Percentiles rank a stretch among this genome's conserved stretches.
Evolutionary conservation across 2,329 filamentous ascomycete species (phyloP).

Genomic region (Aureobasidium musti): DNA sequence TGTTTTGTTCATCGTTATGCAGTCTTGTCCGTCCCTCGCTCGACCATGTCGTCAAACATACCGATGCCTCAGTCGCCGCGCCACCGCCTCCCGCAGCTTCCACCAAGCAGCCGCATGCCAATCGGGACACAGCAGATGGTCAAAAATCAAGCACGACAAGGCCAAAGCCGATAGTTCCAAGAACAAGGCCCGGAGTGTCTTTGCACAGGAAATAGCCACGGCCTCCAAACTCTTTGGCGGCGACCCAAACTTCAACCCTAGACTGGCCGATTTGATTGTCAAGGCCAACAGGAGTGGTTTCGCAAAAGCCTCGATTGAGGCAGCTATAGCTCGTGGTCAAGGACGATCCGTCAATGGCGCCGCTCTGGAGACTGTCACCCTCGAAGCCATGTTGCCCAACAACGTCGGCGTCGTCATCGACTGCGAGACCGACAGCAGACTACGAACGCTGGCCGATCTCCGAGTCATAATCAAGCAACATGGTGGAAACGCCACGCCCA

Average conservation of each 20-base stretch:
- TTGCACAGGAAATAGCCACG: constrained; percentile 72
- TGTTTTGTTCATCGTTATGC: constrained; percentile 7
- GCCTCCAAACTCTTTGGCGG: constrained; percentile 78
- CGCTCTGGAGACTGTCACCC: constrained; percentile 71
- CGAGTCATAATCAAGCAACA: constrained; percentile 68
- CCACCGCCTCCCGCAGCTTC: constrained; percentile 26
- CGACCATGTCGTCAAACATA: constrained; percentile 1
- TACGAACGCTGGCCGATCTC: constrained; percentile 71
- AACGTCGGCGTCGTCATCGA: constrained; percentile 78
- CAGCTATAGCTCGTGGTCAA: constrained; percentile 83
- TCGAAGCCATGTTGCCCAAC: constrained; percentile 79
- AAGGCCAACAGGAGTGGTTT: constrained; percentile 83
- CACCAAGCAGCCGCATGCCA: constrained; percentile 29
- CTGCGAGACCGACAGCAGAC: constrained; percentile 79
- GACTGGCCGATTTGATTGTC: constrained; percentile 70
- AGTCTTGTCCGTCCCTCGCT: constrained; percentile 16
- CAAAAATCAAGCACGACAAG: constrained; percentile 94
- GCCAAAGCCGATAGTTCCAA: constrained; percentile 80
- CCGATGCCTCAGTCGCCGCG: constrained; percentile 27
- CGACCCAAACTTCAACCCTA: constrained; percentile 71
- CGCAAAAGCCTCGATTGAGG: constrained; percentile 81
- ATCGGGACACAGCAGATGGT: constrained; percentile 90
- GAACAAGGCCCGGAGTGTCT: constrained; percentile 66
- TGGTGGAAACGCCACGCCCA: constrained; percentile 70
- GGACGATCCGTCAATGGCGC: constrained; percentile 74